These are phyloP conservation scores for Agastache rugosa DNA, from an alignment of 257 asterid species.

Conservation along the genomic window DNA sequence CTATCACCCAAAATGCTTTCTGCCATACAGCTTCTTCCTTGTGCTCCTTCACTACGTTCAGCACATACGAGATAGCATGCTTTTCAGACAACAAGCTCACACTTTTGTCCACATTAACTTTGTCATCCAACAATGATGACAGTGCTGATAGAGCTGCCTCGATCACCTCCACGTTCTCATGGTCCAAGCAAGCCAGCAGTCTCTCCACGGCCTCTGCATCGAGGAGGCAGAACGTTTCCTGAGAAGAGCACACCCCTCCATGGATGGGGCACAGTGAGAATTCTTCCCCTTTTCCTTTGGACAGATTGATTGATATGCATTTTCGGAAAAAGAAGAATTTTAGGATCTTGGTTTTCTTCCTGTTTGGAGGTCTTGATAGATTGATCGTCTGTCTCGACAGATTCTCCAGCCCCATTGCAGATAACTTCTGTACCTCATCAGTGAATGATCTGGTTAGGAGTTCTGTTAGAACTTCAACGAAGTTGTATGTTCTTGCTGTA, in stretches of 20 bases:
- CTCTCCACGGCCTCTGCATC: slow-evolving; percentile 74
- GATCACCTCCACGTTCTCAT: slow-evolving; percentile 71
- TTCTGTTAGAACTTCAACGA: slow-evolving; percentile 63
- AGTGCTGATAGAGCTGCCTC: slow-evolving; percentile 76
- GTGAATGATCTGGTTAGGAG: slow-evolving; percentile 61
- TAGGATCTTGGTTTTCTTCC: slow-evolving; percentile 48
- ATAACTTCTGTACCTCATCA: slow-evolving; percentile 71
- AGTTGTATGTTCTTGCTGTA: slow-evolving; percentile 55
- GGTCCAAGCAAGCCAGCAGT: slow-evolving; percentile 64
- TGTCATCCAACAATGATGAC: slow-evolving; percentile 74
- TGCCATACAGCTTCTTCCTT: slow-evolving; percentile 57
- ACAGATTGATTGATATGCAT: slow-evolving; percentile 49
- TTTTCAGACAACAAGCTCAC: slow-evolving; percentile 56
- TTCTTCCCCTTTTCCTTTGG: slow-evolving; percentile 35
- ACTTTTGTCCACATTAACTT: slow-evolving; percentile 65
- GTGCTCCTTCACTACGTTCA: slow-evolving; percentile 74
- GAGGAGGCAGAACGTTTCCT: slow-evolving; percentile 72
- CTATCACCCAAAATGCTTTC: slow-evolving; percentile 79
- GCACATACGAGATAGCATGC: slow-evolving; percentile 52
- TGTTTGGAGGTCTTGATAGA: slow-evolving; percentile 64
- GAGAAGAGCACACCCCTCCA: slow-evolving; percentile 78
- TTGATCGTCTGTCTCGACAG: slow-evolving; percentile 59
- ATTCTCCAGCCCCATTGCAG: slow-evolving; percentile 71
- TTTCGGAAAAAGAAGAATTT: slow-evolving; percentile 45
- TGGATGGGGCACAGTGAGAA: slow-evolving; percentile 64